Evolutionary conservation across 2,329 filamentous ascomycete species (phyloP).

Genomic region (Diaporthe ilicicola): DNA sequence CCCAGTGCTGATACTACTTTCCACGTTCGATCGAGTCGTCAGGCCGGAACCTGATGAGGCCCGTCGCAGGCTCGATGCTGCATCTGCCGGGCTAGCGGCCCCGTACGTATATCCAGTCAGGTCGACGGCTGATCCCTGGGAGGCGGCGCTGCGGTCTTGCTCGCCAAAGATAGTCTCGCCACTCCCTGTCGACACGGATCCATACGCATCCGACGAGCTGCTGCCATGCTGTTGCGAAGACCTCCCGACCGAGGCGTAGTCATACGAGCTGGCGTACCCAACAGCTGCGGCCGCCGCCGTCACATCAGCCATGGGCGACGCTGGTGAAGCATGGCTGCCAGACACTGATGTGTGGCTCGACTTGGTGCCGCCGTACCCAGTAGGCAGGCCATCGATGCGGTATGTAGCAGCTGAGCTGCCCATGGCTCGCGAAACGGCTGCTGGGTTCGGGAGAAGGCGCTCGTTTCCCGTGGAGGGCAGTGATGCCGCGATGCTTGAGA

Average conservation of each 20-base stretch:
- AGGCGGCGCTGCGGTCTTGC: conserved; percentile 38
- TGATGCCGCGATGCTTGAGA: conserved; percentile 52
- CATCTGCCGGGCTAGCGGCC: conserved; percentile 33
- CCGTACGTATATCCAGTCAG: conserved; percentile 39
- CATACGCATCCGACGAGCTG: conserved; percentile 26
- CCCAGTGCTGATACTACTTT: conserved; percentile 20
- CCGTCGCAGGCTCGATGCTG: conserved; percentile 28
- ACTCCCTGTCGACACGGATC: conserved; percentile 25
- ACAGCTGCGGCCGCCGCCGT: conserved; percentile 34
- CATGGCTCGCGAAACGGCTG: conserved; percentile 41
- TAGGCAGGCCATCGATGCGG: conserved; percentile 39
- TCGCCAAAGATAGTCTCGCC: conserved; percentile 40
- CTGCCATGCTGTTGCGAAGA: conserved; percentile 34
- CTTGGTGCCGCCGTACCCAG: conserved; percentile 35
- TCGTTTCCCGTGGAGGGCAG: conserved; percentile 45
- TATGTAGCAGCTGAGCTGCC: conserved; percentile 40
- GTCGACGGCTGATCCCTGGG: conserved; percentile 40
- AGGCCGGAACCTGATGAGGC: conserved; percentile 28
- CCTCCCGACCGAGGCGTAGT: conserved; percentile 32
- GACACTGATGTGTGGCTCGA: conserved; percentile 27
- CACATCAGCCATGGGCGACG: conserved; percentile 38
- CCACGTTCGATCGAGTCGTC: conserved; percentile 27
- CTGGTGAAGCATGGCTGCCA: conserved; percentile 36
- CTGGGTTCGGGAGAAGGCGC: conserved; percentile 46
- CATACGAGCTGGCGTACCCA: conserved; percentile 29